Conservation (phyloP, 352 stramenopile genomes). For the Phytophthora gonapodyides region DNA sequence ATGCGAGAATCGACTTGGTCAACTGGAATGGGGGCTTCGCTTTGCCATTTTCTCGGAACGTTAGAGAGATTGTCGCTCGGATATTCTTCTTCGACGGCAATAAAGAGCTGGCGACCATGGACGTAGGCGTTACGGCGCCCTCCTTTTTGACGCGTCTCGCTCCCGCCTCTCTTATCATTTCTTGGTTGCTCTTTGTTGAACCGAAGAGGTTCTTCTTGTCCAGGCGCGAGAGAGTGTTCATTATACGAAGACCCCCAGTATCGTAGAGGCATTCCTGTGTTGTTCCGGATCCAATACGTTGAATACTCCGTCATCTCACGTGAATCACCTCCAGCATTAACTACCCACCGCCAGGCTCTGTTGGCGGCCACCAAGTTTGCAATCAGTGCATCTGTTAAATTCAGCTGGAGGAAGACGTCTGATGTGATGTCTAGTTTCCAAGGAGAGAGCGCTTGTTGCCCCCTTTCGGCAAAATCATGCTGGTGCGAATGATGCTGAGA, state of each 20-base stretch:
- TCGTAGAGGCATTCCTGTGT: constrained; percentile 75
- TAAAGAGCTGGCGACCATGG: constrained; percentile 62
- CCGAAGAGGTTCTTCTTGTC: constrained; percentile 66
- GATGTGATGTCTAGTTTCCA: constrained; percentile 72
- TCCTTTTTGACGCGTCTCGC: constrained; percentile 19
- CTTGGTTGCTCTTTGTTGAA: constrained; percentile 39
- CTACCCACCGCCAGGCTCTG: constrained; percentile 80
- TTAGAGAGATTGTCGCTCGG: constrained; percentile 37
- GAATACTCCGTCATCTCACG: constrained; percentile 83
- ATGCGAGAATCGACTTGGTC: constrained; percentile 85
- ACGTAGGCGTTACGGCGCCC: constrained; percentile 24
- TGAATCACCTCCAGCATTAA: constrained; percentile 66
- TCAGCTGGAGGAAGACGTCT: constrained; percentile 68
- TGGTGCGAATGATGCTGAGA: constrained; percentile 31
- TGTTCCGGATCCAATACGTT: constrained; percentile 88
- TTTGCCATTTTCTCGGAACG: constrained; percentile 61
- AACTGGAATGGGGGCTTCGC: constrained; percentile 75
- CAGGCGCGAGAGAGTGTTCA: constrained; percentile 53
- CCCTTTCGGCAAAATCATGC: constrained; percentile 26
- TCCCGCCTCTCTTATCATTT: not conserved
- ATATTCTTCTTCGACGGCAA: constrained; percentile 66
- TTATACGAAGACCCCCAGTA: constrained; percentile 74
- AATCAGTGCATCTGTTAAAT: constrained; percentile 84
- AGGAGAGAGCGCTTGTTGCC: constrained; percentile 25
- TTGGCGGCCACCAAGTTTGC: constrained; percentile 78